phyloP scores from a whole-genome alignment of 768 basidiomycete species.

The Tephrocybe sp. region DNA sequence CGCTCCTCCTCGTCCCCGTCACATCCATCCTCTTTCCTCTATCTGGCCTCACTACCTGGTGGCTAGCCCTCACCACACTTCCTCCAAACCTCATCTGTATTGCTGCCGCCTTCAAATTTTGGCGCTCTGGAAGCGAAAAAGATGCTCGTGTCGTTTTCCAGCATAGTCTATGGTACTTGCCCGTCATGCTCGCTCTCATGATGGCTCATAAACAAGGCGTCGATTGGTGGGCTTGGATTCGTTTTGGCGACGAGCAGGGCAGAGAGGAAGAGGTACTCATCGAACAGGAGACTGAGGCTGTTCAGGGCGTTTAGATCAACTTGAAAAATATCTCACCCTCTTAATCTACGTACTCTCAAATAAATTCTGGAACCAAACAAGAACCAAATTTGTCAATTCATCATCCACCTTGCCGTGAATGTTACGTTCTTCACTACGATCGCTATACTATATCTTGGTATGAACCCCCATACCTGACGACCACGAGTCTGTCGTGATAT shows the following conservation, averaged over 20 bases:
- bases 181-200: slow-evolving; percentile 86
- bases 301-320: not conserved
- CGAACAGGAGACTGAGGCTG: not conserved
- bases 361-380: too few relatives aligned
- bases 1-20: slow-evolving; percentile 70
- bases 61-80: slow-evolving; percentile 75
- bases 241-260: slow-evolving; percentile 30
- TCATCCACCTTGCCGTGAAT: too few relatives aligned
- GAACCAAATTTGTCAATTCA: too few relatives aligned
- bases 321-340: too few relatives aligned
- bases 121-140: slow-evolving; percentile 67
- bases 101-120: slow-evolving; percentile 72
- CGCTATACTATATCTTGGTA: slow-evolving; percentile 13
- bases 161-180: slow-evolving; percentile 86
- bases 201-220: slow-evolving; percentile 91
- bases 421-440: too few relatives aligned
- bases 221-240: slow-evolving; percentile 70
- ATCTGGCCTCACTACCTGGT: slow-evolving; percentile 92
- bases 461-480: not conserved
- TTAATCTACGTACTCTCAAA: too few relatives aligned
- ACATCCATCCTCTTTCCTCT: slow-evolving; percentile 80
- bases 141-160: slow-evolving; percentile 78
- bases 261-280: slow-evolving; percentile 8
- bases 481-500: too few relatives aligned
- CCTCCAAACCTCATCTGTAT: slow-evolving; percentile 73